Base-by-base conservation (phyloP, 192 early-diverging fungal species). In the Geosiphon pyriformis region DNA sequence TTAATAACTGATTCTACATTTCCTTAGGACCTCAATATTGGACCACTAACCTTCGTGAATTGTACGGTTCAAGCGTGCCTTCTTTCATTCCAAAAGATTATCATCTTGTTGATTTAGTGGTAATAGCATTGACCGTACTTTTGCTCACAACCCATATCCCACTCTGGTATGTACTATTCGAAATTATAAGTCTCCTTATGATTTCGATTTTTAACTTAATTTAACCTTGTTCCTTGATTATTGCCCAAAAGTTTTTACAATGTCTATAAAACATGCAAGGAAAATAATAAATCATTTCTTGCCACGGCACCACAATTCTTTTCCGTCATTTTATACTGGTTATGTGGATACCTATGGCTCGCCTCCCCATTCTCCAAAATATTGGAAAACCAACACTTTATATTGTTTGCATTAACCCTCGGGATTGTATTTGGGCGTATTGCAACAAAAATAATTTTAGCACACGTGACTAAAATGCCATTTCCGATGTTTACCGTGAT, bases 371-470 rank as follows among this genome's bases (percentile, higher is more conserved):
- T 85, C 61, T 88, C 88, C 4, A 83, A 74, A n/a, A 84, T 92
- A 32, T 79, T 91, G 26, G 27, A 58, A 33, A 74, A 87, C 64
- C 78, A 89, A 60, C 89, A 92, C 61, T 80, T 87, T 60, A 84
- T 89, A 30, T 72, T 92, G 47, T 92, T 89, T 72, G 82, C 86
- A 26, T 61, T 92, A 33, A 88, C 86, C 0, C 78, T 82, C 25
- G 90, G 90, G n/a, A 85, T 90, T 70, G 89, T 87, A 2, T 92
- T 92, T 82, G 90, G 90, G 30, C 86, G 90, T 64, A 87, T 92
- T 74, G 90, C 89, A 53, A 90, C 91, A 67, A 90, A 92, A 67
- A 93, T 96, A 58, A 93, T 96, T 59, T 73, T 96, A 73, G 88
- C 90, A 26, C 94, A 96, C 59, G 81, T 96, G 46, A 92, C 91